Evolutionary conservation across 768 basidiomycete genomes (phyloP), one percentile per base, ranked within the genome.

Genomic region (Amanita subjunquillea): DNA sequence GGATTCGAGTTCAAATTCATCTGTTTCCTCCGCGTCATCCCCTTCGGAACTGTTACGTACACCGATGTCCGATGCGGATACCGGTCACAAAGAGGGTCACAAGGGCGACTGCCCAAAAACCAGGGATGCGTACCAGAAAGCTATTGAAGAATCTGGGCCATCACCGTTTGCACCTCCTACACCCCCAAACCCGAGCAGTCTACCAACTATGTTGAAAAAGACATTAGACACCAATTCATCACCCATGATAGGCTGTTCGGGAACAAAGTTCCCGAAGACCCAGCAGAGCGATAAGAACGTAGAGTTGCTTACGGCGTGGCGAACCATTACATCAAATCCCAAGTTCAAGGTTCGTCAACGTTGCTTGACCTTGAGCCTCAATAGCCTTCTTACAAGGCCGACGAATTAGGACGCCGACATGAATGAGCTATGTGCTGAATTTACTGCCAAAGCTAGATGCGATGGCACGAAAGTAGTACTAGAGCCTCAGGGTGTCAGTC

Each of bases 381-480:
- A 38, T 53, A 46, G 51, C 44, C 29, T 51, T 48, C 51, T 27
- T 34, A 44, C 42, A 32, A 46, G 29, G 52, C 49, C 40, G 23
- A 27, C 17, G 49, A 53, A 53, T 38, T 60, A 89, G 83, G 85
- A 87, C 59, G 72, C 79, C 37, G 90, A 91, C 60, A 80, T 91
- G 53, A 87, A 85, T 58, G 76, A 85, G 45, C 70, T 92, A 22
- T 92, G 90, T 62, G 59, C 79, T 6, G 85, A 91, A 65, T 89
- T 92, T 62, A 77, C 87, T 43, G 77, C 67, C 61, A 91, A 92
- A 69, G 90, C 90, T 44, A 75, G 80, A 42, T 92, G 90, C 60
- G 89, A 91, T 55, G 90, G 90, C 36, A 81, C 80, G 25, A 88
- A 87, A 69, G 85, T 90, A 37, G 89, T 91, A 17, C 66, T 91